These are phyloP conservation scores for Chaetomium tenue DNA, from an alignment of 495 filamentous ascomycete genomes.

Conservation along the genomic window DNA sequence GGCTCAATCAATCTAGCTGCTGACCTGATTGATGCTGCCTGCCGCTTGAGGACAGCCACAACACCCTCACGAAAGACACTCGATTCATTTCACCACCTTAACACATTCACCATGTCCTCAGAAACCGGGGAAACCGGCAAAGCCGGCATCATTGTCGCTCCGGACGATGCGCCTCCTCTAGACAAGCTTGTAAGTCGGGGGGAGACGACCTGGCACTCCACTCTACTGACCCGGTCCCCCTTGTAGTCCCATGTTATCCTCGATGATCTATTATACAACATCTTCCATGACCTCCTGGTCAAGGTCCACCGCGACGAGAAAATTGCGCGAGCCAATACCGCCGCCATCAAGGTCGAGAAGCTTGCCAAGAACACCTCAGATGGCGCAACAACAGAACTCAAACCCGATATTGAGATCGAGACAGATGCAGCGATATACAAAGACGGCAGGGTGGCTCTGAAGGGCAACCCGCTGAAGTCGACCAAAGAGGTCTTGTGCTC, in stretches of 20 bases:
- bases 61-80: not conserved
- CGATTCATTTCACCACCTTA: not conserved
- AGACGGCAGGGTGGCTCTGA: conserved; percentile 66
- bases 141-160: conserved; percentile 49
- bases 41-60: conserved; percentile 13
- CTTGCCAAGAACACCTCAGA: conserved; percentile 57
- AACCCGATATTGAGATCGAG: conserved; percentile 57
- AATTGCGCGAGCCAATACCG: conserved; percentile 66
- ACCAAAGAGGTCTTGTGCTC: conserved; percentile 68
- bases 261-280: conserved; percentile 69
- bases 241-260: conserved; percentile 54
- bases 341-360: conserved; percentile 68
- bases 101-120: conserved; percentile 37
- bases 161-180: conserved; percentile 40
- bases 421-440: conserved; percentile 71
- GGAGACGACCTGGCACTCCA: not conserved
- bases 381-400: conserved; percentile 40
- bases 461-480: conserved; percentile 72
- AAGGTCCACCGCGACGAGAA: conserved; percentile 74
- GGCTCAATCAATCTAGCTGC: conserved; percentile 8
- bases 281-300: conserved; percentile 67
- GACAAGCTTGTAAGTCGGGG: conserved; percentile 47
- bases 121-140: conserved; percentile 41
- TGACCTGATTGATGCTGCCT: conserved; percentile 15
- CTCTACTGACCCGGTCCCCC: conserved; percentile 4